These are phyloP conservation scores for Thymus quinquecostatus DNA, from an alignment of 257 asterid genomes.

Conservation along the genomic window DNA sequence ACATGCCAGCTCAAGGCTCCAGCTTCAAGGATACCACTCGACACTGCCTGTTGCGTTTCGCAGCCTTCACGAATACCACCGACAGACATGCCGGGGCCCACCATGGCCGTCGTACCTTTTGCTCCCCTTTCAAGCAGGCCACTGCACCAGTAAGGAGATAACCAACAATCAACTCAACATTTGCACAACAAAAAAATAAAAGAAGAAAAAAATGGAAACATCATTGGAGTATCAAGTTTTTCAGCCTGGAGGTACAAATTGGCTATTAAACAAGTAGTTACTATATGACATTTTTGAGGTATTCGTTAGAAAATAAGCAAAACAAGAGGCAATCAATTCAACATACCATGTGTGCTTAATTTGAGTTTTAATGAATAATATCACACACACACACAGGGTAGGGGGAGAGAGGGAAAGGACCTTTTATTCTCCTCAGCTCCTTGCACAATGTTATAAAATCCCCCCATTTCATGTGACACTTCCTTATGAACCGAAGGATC, in stretches of 20 bases:
- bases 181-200: conserved; percentile 1
- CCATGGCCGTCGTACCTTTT: conserved; percentile 90
- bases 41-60: conserved; percentile 85
- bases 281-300: conserved; percentile 17
- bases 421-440: conserved; percentile 99
- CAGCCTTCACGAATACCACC: conserved; percentile 62
- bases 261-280: conserved; percentile 12
- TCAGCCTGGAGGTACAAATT: conserved; percentile 10
- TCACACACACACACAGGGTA: background rate
- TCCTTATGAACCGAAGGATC: conserved; percentile 96
- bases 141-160: conserved; percentile 42
- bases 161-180: conserved; percentile 11
- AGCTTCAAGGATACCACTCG: conserved; percentile 96
- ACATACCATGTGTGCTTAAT: conserved; percentile 6
- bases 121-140: conserved; percentile 99
- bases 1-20: conserved; percentile 65
- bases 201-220: too few relatives aligned
- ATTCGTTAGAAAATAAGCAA: conserved; percentile 4
- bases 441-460: conserved; percentile 98
- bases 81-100: conserved; percentile 95
- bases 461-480: conserved; percentile 99
- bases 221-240: background rate
- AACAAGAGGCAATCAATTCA: conserved; percentile 6
- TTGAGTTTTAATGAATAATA: background rate
- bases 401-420: conserved; percentile 40